Conservation (phyloP, 176 grass and related monocot genomes). For the Microstegium vimineum region DNA sequence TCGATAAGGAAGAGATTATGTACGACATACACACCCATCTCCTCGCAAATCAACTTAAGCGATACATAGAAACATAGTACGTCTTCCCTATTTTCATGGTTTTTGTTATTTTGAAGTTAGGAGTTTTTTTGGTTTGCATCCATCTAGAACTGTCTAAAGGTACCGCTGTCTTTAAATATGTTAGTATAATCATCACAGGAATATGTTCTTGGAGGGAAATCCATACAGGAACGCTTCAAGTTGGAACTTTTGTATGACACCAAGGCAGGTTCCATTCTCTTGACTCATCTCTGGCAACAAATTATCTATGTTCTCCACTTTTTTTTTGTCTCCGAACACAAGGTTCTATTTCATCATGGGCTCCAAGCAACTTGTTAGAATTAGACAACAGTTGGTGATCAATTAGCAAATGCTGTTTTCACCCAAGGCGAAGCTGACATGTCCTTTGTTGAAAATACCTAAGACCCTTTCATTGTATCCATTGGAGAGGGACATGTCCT, state of each 20-base stretch:
- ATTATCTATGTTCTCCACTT: not conserved
- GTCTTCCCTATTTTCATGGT: too few relatives aligned
- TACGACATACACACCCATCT: too few relatives aligned
- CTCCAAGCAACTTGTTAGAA: not conserved
- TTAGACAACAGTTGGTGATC: not conserved
- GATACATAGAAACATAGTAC: too few relatives aligned
- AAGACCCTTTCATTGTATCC: not conserved
- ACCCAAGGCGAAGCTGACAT: not conserved
- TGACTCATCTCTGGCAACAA: not conserved
- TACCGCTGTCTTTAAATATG: too few relatives aligned
- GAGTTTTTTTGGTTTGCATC: too few relatives aligned
- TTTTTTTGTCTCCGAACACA: not conserved
- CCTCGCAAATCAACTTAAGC: too few relatives aligned
- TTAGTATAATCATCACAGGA: too few relatives aligned
- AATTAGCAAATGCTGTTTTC: not conserved
- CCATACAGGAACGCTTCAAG: too few relatives aligned
- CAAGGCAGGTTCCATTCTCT: not conserved
- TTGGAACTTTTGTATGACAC: not conserved
- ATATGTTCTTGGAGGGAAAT: too few relatives aligned
- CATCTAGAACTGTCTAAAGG: too few relatives aligned
- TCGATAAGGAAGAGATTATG: too few relatives aligned
- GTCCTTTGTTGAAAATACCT: not conserved
- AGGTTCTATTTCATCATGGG: not conserved
- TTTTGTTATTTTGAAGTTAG: too few relatives aligned
- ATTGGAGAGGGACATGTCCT: not conserved